Evolutionary conservation across 176 grass and related monocot species (phyloP).

Genomic region (Alloteropsis semialata): DNA sequence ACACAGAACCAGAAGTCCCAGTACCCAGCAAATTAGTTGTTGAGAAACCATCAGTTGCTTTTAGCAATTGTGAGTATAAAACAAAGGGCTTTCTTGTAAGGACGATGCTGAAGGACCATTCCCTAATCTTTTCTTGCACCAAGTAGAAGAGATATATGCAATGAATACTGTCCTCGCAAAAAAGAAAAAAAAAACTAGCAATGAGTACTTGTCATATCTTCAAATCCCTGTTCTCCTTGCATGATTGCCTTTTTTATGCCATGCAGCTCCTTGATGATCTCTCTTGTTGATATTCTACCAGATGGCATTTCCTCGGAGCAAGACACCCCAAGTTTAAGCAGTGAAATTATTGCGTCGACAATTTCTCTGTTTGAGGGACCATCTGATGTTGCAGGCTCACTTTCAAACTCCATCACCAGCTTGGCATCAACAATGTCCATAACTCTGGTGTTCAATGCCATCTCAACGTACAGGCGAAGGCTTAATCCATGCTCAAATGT

Average conservation of each 20-base stretch:
- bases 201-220: background rate
- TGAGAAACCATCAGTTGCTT: conserved; percentile 23
- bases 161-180: too few species aligned
- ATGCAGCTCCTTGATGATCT: conserved; percentile 11
- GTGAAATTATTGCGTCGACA: background rate
- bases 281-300: background rate
- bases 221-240: background rate
- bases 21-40: background rate
- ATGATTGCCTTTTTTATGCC: background rate
- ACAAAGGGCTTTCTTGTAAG: background rate
- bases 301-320: background rate
- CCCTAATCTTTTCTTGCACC: background rate
- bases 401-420: background rate
- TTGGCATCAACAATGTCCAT: background rate
- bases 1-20: conserved; percentile 27
- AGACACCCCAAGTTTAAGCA: background rate
- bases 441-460: background rate
- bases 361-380: background rate
- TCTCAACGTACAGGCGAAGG: conserved; percentile 24
- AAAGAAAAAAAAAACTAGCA: too few species aligned
- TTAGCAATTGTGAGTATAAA: background rate
- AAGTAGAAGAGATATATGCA: too few species aligned
- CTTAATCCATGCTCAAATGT: background rate
- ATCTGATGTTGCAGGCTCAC: background rate
- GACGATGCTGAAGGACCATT: background rate